Conservation (phyloP, 129 eudicot species). For the Artemisia argyi region DNA sequence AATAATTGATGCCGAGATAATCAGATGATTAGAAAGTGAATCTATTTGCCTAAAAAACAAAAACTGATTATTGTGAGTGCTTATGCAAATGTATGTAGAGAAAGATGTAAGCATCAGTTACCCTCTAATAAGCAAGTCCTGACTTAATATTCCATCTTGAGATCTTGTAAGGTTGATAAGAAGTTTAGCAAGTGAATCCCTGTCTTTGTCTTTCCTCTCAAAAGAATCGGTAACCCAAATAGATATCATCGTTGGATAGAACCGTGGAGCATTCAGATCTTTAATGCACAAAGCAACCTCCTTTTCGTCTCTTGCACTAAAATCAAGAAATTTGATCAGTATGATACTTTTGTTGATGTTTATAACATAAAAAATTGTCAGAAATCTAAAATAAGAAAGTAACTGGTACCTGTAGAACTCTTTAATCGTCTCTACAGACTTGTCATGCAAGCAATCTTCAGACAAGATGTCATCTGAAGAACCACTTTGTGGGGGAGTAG, state of each 20-base stretch:
- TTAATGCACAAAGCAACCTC: slow-evolving; percentile 83
- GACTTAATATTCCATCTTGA: slow-evolving; percentile 52
- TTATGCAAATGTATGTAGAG: neutral
- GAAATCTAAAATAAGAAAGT: neutral
- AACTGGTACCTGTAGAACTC: slow-evolving; percentile 77
- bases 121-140: slow-evolving; percentile 78
- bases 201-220: slow-evolving; percentile 84
- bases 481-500: slow-evolving; percentile 35
- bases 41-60: neutral
- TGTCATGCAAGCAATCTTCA: slow-evolving; percentile 66
- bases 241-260: slow-evolving; percentile 78
- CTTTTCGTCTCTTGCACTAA: slow-evolving; percentile 88
- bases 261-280: slow-evolving; percentile 76
- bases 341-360: neutral
- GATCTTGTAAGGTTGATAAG: slow-evolving; percentile 66
- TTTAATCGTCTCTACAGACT: slow-evolving; percentile 70
- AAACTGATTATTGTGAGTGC: neutral
- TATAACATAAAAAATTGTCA: too few species aligned
- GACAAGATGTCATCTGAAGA: slow-evolving; percentile 56
- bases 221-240: slow-evolving; percentile 89
- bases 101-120: slow-evolving; percentile 26
- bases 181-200: slow-evolving; percentile 73
- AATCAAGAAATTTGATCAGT: neutral
- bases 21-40: neutral
- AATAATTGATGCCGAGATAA: neutral